phyloP scores from a whole-genome alignment of 75 land plant species.

The Selaginella tamariscina region DNA sequence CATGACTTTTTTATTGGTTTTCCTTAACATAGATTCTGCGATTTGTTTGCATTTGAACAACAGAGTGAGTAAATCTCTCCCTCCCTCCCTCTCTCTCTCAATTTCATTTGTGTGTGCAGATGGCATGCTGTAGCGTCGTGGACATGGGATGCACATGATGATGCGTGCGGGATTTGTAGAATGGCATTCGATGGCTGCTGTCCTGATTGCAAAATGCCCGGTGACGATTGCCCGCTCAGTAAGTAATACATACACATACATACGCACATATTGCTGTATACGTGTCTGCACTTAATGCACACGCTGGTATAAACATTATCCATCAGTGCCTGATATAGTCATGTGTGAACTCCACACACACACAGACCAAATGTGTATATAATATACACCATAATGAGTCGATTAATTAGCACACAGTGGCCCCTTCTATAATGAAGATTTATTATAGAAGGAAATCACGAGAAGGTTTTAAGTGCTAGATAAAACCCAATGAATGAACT shows the following conservation, averaged over 20 bases:
- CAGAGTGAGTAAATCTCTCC: neutral
- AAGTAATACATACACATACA: too few species aligned
- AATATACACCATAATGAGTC: neutral
- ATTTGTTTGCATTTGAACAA: neutral
- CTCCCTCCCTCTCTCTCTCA: neutral
- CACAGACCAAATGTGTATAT: too few species aligned
- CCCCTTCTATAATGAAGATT: neutral
- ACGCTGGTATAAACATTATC: too few species aligned
- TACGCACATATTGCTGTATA: too few species aligned
- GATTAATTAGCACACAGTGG: neutral
- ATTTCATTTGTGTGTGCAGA: constrained; percentile 23
- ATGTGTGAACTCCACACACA: too few species aligned
- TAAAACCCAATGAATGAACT: too few species aligned
- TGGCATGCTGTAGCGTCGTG: constrained; percentile 99
- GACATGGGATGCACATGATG: constrained; percentile 99
- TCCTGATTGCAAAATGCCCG: constrained; percentile 90
- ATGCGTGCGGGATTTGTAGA: constrained; percentile 93
- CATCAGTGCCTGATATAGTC: too few species aligned
- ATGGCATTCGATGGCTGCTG: constrained; percentile 97
- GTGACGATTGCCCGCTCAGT: constrained; percentile 92
- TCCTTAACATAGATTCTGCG: neutral
- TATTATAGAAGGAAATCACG: neutral
- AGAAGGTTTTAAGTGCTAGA: constrained; percentile 1
- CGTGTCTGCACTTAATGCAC: too few species aligned
- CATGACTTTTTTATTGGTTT: neutral